Evolutionary conservation across 495 filamentous ascomycete genomes (phyloP).

Genomic region (Endocarpon pusillum): DNA sequence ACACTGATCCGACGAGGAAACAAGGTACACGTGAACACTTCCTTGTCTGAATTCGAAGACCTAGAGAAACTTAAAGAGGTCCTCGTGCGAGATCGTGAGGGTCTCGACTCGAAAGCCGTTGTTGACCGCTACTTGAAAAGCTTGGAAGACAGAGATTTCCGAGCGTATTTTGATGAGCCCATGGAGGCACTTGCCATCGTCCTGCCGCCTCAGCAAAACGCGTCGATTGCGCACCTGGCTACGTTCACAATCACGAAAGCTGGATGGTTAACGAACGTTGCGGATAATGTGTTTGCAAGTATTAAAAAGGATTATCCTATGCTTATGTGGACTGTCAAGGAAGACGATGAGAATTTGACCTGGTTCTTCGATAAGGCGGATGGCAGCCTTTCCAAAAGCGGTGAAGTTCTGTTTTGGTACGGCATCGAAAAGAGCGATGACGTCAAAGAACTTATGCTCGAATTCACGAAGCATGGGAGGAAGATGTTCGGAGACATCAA

Average conservation of each 20-base stretch:
- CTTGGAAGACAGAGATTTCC: conserved; percentile 61
- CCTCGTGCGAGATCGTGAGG: conserved; percentile 70
- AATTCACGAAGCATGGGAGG: conserved; percentile 69
- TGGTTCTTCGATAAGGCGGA: conserved; percentile 99
- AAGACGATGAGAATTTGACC: conserved; percentile 89
- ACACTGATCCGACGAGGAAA: conserved; percentile 88
- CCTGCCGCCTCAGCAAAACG: conserved; percentile 43
- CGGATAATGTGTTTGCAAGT: conserved; percentile 90
- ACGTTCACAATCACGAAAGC: conserved; percentile 92
- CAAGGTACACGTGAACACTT: conserved; percentile 63
- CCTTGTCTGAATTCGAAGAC: conserved; percentile 65
- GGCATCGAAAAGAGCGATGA: conserved; percentile 75
- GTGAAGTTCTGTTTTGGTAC: conserved; percentile 94
- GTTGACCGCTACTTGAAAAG: conserved; percentile 76
- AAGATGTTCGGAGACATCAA: conserved; percentile 86
- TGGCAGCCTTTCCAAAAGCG: conserved; percentile 68
- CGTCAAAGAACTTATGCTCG: conserved; percentile 69
- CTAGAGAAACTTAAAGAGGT: conserved; percentile 61
- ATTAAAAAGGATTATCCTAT: conserved; percentile 86
- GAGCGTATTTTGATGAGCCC: conserved; percentile 88
- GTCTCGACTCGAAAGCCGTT: conserved; percentile 63
- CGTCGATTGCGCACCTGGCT: conserved; percentile 55
- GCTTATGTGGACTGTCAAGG: conserved; percentile 92
- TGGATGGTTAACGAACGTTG: conserved; percentile 87
- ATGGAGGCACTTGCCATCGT: conserved; percentile 95